phyloP scores from a whole-genome alignment of 805 yeast species.

The Wickerhamiella azymoides region DNA sequence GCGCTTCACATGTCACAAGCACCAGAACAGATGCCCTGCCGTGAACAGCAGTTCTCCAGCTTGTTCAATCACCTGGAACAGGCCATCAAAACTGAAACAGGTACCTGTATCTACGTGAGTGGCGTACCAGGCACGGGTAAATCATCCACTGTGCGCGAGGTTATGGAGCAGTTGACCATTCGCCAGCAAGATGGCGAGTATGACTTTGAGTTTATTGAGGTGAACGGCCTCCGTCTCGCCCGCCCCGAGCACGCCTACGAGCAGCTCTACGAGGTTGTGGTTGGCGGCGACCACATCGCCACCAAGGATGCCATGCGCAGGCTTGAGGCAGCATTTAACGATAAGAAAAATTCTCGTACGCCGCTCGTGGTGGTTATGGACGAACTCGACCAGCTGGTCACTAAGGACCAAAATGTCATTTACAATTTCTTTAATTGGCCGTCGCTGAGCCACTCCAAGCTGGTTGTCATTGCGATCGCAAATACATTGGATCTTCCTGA shows the following conservation, averaged over 20 bases:
- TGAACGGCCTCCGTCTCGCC: constrained; percentile 78
- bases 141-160: constrained; percentile 85
- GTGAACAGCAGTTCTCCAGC: constrained; percentile 69
- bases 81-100: constrained; percentile 55
- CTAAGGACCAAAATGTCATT: constrained; percentile 65
- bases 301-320: constrained; percentile 41
- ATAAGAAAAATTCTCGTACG: constrained; percentile 1
- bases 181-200: constrained; percentile 29
- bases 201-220: constrained; percentile 62
- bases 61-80: constrained; percentile 55
- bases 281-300: constrained; percentile 31
- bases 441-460: constrained; percentile 57
- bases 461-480: constrained; percentile 85
- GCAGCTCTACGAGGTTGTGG: constrained; percentile 59
- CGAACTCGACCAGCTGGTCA: constrained; percentile 84
- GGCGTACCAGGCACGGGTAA: constrained; percentile 99
- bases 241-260: constrained; percentile 76
- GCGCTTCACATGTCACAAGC: constrained; percentile 27
- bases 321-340: constrained; percentile 55
- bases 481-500: constrained; percentile 97
- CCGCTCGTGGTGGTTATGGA: constrained; percentile 53
- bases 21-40: constrained; percentile 55
- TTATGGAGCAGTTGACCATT: constrained; percentile 48
- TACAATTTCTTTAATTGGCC: constrained; percentile 99
- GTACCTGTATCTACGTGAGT: constrained; percentile 77